Base-by-base conservation (phyloP, 192 early-diverging fungal genomes). In the Gonapodya sp. region DNA sequence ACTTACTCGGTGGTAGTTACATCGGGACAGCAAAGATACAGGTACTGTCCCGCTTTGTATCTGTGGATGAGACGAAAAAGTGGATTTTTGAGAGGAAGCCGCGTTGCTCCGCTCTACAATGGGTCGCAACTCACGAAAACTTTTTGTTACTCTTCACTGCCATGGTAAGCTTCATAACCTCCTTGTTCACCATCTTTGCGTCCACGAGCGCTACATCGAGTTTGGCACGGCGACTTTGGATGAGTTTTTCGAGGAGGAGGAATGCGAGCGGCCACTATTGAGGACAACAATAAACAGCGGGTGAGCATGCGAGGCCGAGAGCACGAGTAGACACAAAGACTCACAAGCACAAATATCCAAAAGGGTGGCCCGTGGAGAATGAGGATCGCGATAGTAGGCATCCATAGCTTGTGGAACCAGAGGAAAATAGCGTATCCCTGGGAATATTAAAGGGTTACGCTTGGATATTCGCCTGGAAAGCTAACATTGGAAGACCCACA, bases 21-120 rank as follows among this genome's bases (percentile, higher is more conserved):
- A 34, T 91, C 92, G 0, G 94, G 94, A 77, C 93, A 93, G 83
- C 86, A 89, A 37, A 95, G 46, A 80, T 92, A 95, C 46, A 94
- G 91, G 82, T 95, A 95, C 87, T 95, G 94, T 34, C 94, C 94
- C 31, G 94, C 89, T 81, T 89, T 84, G 89, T 86, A 35, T 86
- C 83, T 75, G 86, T 89, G 1, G 84, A 82, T 31, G 89, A 87
- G 86, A 93, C 94, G 80, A 87, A 88, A 83, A 94, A 90, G 83
- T 94, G 93, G 24, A 16, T 16, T 64, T 64, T 64, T 64, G 46
- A 16, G n/a, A n/a, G n/a, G n/a, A n/a, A n/a, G n/a, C n/a, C n/a
- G n/a, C n/a, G n/a, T n/a, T n/a, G n/a, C n/a, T n/a, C n/a, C n/a
- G n/a, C n/a, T n/a, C n/a, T n/a, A n/a, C n/a, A n/a, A n/a, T n/a